phyloP scores from a whole-genome alignment of 805 yeast genomes.

The Nakazawaea sp. region DNA sequence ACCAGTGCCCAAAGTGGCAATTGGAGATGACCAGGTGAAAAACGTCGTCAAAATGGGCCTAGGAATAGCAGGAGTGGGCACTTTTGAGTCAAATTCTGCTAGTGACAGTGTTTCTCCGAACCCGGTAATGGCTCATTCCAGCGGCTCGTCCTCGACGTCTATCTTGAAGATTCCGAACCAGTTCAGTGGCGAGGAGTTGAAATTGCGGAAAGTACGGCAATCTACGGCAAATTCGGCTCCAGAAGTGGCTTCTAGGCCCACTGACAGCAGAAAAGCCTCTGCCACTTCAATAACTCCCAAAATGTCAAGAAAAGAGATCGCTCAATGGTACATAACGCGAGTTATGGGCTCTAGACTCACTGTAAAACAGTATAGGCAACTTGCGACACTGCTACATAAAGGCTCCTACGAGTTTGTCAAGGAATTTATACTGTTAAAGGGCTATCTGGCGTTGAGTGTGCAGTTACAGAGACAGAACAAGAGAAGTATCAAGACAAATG shows the following conservation, averaged over 20 bases:
- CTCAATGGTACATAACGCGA: constrained; percentile 37
- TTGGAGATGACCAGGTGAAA: constrained; percentile 7
- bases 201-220: not conserved
- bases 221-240: not conserved
- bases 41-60: constrained; percentile 17
- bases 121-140: constrained; percentile 2
- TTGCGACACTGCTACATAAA: constrained; percentile 14
- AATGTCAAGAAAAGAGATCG: constrained; percentile 17
- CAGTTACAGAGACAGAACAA: constrained; percentile 50
- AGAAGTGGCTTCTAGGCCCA: not conserved
- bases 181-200: constrained; percentile 3
- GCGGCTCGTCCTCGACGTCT: not conserved
- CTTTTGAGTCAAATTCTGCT: not conserved
- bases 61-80: constrained; percentile 23
- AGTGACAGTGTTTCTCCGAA: not conserved
- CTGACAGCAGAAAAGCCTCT: not conserved
- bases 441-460: constrained; percentile 69
- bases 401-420: constrained; percentile 56
- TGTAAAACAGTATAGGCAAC: constrained; percentile 28
- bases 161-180: constrained; percentile 3
- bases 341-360: constrained; percentile 31
- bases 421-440: constrained; percentile 71
- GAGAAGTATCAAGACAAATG: constrained; percentile 31
- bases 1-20: too few species aligned
- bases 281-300: not conserved